Conservation (phyloP, 495 filamentous ascomycete species). For the Jackrogersella multiformis region DNA sequence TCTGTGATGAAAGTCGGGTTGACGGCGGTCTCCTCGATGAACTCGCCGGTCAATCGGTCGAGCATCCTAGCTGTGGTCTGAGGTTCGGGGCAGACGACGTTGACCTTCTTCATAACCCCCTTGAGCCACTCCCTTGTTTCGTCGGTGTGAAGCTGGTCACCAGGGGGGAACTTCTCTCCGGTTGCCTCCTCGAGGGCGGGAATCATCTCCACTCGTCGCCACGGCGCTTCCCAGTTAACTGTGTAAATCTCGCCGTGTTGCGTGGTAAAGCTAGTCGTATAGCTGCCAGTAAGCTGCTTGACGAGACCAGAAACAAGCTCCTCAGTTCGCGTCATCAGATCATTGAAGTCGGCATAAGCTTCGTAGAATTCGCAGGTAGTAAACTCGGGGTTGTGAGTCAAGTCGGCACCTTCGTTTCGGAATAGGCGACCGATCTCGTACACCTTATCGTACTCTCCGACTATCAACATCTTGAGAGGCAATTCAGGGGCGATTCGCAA, state of each 20-base stretch:
- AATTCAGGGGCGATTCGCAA: slow-evolving; percentile 94
- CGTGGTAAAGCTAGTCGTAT: slow-evolving; percentile 82
- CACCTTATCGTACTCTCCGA: slow-evolving; percentile 90
- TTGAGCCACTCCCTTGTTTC: slow-evolving; percentile 90
- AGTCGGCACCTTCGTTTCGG: slow-evolving; percentile 94
- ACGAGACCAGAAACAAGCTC: slow-evolving; percentile 93
- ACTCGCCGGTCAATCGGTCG: slow-evolving; percentile 95
- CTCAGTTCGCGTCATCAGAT: slow-evolving; percentile 93
- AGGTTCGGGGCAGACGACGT: slow-evolving; percentile 88
- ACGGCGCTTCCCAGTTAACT: slow-evolving; percentile 95
- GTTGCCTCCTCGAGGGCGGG: slow-evolving; percentile 87
- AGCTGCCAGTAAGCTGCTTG: slow-evolving; percentile 85
- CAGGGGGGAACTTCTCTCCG: slow-evolving; percentile 92
- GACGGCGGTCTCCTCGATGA: slow-evolving; percentile 91
- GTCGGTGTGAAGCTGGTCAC: slow-evolving; percentile 85
- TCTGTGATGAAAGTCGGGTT: slow-evolving; percentile 96
- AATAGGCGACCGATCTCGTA: slow-evolving; percentile 94
- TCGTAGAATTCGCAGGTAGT: slow-evolving; percentile 97
- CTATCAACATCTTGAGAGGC: slow-evolving; percentile 94
- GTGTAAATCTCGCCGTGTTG: slow-evolving; percentile 84
- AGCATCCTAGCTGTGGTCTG: slow-evolving; percentile 97
- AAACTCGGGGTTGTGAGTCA: slow-evolving; percentile 99
- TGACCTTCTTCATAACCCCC: slow-evolving; percentile 83
- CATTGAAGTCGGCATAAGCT: slow-evolving; percentile 92
- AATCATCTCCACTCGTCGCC: slow-evolving; percentile 97